A percentile compares a stretch with the other conserved stretches of the same genome.
These are phyloP conservation scores for Acorus gramineus DNA, from an alignment of 106 monocot genomes.

Conservation along the genomic window DNA sequence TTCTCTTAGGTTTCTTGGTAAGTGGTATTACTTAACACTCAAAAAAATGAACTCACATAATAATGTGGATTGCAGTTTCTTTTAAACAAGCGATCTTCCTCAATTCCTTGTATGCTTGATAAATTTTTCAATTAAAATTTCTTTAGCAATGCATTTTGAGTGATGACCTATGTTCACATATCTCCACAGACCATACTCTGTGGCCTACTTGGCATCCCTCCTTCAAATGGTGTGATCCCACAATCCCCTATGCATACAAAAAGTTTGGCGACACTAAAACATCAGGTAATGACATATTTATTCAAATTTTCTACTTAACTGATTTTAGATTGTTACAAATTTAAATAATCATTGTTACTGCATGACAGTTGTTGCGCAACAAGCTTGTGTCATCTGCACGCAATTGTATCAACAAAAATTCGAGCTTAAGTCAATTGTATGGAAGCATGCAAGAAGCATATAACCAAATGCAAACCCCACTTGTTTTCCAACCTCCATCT, in stretches of 20 bases:
- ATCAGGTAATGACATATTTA: constrained; percentile 17
- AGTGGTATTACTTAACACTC: background rate
- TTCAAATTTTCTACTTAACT: background rate
- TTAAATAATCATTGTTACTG: background rate
- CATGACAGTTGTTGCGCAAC: constrained; percentile 22
- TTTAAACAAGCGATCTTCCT: too few species aligned
- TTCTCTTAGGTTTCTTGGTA: constrained; percentile 32
- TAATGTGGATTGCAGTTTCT: too few species aligned
- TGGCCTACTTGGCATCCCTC: constrained; percentile 36
- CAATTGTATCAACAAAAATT: constrained; percentile 25
- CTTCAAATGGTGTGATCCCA: constrained; percentile 37
- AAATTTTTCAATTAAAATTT: too few species aligned
- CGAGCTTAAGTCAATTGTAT: constrained; percentile 26
- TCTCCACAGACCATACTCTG: constrained; percentile 26
- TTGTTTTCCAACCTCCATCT: constrained; percentile 19
- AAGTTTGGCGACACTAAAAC: constrained; percentile 37
- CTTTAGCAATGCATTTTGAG: too few species aligned
- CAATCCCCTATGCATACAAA: constrained; percentile 48
- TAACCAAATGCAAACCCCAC: constrained; percentile 32
- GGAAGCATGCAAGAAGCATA: constrained; percentile 31
- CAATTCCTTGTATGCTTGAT: too few species aligned
- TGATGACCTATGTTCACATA: background rate
- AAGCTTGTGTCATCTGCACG: constrained; percentile 23
- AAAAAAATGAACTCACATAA: too few species aligned
- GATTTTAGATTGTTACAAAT: too few species aligned